Conservation (phyloP, 2,329 filamentous ascomycete species). For the Trichoderma asperellum region DNA sequence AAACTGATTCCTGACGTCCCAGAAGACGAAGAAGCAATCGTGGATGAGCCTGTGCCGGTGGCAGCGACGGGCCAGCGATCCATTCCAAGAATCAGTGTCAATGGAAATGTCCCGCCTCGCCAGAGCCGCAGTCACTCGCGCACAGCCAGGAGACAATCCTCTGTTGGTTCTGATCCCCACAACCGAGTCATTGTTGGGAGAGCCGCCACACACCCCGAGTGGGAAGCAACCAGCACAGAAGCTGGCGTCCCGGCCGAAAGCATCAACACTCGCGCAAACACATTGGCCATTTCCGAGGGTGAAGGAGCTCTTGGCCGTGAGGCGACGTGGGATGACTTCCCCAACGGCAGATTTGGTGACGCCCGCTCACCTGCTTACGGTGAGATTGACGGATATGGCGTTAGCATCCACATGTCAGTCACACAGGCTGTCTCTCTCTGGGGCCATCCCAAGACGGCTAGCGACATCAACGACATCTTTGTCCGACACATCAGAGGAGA, state of each 20-base stretch:
- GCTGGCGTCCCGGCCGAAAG: conserved; percentile 74
- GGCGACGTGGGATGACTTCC: conserved; percentile 98
- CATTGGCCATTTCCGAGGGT: conserved; percentile 90
- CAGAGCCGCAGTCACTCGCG: conserved; percentile 41
- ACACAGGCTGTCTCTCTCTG: conserved; percentile 81
- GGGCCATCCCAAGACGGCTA: conserved; percentile 71
- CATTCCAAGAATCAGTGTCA: conserved; percentile 47
- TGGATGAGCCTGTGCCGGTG: conserved; percentile 47
- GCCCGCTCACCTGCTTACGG: conserved; percentile 91
- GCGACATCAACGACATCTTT: conserved; percentile 82
- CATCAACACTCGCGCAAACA: conserved; percentile 79
- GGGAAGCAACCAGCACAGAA: conserved; percentile 75
- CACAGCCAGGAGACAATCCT: conserved; percentile 68
- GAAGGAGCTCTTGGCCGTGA: conserved; percentile 87
- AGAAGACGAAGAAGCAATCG: conserved; percentile 56
- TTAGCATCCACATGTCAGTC: conserved; percentile 90
- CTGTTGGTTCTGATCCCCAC: conserved; percentile 80
- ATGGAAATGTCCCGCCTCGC: conserved; percentile 48
- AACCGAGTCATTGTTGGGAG: conserved; percentile 82
- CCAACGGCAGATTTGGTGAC: conserved; percentile 94
- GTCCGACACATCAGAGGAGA: conserved; percentile 78
- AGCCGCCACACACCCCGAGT: conserved; percentile 62
- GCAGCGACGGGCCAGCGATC: conserved; percentile 28
- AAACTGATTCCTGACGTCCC: conserved; percentile 73
- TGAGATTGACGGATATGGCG: conserved; percentile 97